phyloP scores from a whole-genome alignment of 192 early-diverging fungal species.

The Coemansia sp. region DNA sequence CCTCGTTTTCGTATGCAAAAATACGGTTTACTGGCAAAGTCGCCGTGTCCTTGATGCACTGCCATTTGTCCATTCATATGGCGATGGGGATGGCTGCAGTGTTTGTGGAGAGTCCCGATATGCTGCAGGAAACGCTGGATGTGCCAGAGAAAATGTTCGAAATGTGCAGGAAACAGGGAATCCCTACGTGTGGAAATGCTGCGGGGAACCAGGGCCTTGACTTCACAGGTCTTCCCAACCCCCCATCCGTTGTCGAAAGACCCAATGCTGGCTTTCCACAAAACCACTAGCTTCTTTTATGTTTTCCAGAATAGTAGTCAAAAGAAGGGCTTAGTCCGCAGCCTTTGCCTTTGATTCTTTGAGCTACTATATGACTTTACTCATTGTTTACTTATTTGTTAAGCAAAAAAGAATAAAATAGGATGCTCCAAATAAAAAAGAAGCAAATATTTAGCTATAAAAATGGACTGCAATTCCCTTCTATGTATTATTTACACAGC shows the following conservation, averaged over 20 bases:
- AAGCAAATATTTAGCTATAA: no score
- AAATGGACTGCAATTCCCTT: no score
- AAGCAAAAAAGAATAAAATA: no score
- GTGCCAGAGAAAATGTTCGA: conserved; percentile 57
- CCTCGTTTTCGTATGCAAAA: conserved; percentile 55
- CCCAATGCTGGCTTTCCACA: not conserved
- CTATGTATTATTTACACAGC: no score
- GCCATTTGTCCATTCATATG: conserved; percentile 60
- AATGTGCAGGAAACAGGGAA: conserved; percentile 59
- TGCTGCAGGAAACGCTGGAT: conserved; percentile 51
- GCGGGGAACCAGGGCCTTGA: conserved; percentile 68
- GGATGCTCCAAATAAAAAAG: no score
- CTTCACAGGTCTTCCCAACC: conserved; percentile 52
- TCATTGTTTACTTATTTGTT: no score
- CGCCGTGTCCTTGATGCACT: conserved; percentile 57
- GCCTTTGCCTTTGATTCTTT: no score
- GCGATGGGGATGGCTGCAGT: conserved; percentile 65
- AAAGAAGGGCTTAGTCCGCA: not conserved
- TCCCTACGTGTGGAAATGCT: conserved; percentile 65
- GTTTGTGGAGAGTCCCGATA: conserved; percentile 68
- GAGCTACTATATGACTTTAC: no score
- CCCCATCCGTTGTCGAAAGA: not conserved
- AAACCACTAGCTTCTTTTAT: not conserved
- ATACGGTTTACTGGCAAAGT: conserved; percentile 81
- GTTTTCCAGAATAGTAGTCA: not conserved